Conservation (phyloP, 257 asterid species). For the Leonotis leonurus region DNA sequence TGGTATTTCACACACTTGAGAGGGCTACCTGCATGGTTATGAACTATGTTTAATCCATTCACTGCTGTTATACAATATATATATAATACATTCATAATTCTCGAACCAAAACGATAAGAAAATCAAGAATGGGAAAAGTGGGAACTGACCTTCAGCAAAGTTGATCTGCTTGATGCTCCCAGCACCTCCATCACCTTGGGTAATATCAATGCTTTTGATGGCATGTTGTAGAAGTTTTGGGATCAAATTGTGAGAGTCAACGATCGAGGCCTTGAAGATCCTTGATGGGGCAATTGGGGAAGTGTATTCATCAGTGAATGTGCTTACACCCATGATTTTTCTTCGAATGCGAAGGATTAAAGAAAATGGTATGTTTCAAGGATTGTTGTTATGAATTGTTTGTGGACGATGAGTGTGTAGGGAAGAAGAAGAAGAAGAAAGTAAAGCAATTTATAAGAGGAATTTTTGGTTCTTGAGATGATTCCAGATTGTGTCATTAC, state of each 20-base stretch:
- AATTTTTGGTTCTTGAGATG: neutral
- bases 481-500: slow-evolving; percentile 16
- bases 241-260: slow-evolving; percentile 36
- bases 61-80: neutral
- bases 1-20: slow-evolving; percentile 25
- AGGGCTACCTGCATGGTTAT: slow-evolving; percentile 18
- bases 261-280: slow-evolving; percentile 43
- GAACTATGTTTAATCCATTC: neutral
- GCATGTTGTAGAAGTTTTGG: slow-evolving; percentile 43
- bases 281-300: slow-evolving; percentile 30
- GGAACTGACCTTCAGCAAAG: slow-evolving; percentile 31
- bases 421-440: neutral
- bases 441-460: slow-evolving; percentile 6
- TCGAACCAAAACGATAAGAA: neutral
- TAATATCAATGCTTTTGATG: slow-evolving; percentile 30
- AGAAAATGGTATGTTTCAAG: neutral
- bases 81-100: neutral
- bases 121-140: neutral
- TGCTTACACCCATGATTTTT: slow-evolving; percentile 22
- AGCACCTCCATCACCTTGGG: slow-evolving; percentile 36
- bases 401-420: neutral
- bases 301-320: slow-evolving; percentile 34
- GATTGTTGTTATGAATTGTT: neutral
- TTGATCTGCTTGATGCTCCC: slow-evolving; percentile 44
- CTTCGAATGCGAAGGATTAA: neutral